A percentile compares a stretch with the other conserved stretches of the same genome.
phyloP scores from a whole-genome alignment of 352 stramenopile genomes.

The Blastocystis sp. region DNA sequence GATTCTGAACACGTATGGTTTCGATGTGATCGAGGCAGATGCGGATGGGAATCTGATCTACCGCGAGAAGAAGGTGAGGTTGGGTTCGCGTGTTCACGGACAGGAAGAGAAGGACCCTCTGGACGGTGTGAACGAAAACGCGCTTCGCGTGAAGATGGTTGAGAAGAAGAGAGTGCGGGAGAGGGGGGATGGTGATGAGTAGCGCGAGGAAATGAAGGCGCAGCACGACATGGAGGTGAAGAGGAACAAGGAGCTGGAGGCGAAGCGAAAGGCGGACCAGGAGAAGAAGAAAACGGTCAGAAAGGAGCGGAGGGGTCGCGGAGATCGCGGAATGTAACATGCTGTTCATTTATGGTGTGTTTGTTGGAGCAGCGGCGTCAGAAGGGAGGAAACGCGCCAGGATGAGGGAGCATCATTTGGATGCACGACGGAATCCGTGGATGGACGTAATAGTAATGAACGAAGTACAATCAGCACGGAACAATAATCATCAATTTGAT shows the following conservation, averaged over 20 bases:
- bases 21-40: conserved; percentile 55
- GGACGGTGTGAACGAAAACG: conserved; percentile 60
- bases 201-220: conserved; percentile 54
- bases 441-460: not conserved
- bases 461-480: not conserved
- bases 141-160: conserved; percentile 59
- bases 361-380: too few relatives aligned
- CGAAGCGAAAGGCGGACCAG: conserved; percentile 56
- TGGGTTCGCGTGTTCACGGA: too few relatives aligned
- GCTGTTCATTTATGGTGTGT: not conserved
- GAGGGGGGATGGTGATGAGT: not conserved
- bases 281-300: conserved; percentile 48
- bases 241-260: conserved; percentile 59
- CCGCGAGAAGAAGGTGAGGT: conserved; percentile 30
- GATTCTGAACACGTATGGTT: conserved; percentile 62
- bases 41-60: conserved; percentile 58
- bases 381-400: too few relatives aligned
- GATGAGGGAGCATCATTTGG: too few relatives aligned
- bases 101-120: conserved; percentile 58
- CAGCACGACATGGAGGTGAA: conserved; percentile 55
- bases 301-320: conserved; percentile 40
- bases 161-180: conserved; percentile 47
- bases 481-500: not conserved
- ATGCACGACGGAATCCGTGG: conserved; percentile 54
- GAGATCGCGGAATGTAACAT: conserved; percentile 47